Base-by-base conservation (phyloP, 2,329 filamentous ascomycete genomes). In the Fusarium begoniae region DNA sequence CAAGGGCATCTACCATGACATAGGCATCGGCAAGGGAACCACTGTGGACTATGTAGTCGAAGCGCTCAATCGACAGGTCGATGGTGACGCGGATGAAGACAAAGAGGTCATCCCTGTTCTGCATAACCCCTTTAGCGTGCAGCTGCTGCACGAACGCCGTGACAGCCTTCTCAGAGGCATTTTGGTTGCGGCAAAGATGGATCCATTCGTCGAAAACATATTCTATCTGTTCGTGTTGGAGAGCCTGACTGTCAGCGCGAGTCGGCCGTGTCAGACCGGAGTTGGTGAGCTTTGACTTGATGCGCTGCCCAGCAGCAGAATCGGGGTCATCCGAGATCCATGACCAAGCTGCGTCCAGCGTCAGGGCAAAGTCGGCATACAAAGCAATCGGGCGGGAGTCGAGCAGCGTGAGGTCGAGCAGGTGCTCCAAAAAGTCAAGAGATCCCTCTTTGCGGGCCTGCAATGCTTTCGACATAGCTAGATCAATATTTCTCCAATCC, bases 191-290 rank as follows among this genome's bases (percentile, higher is more conserved):
- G 84, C 89, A 92, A 13, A 98, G 88, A 68, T 92, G 91, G 35
- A 96, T 90, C 96, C 96, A 99, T 84, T 99, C 96, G 48, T 96
- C 95, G 79, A 99, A 98, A 26, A 98, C 89, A 80, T 99, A 98
- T 77, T 97, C 94, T 83, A 97, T 90, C 81, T 98, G 94, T 70
- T 97, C 94, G 71, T 91, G 90, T 75, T 91, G 91, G 86, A 44
- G 84, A 81, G 44, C 62, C 38, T 79, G 76, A 56, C 90, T 87
- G 64, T 92, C 89, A 28, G 82, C 73, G 87, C 70, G 80, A 71
- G 80, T 73, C 13, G 83, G 80, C 43, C 83, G 82, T 7, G 83
- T 75, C 11, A 85, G 75, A 4, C 82, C 82, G 7, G 86, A 83
- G 47, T 83, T 82, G 45, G 85, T 74, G 24, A 84, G 88, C 83